Evolutionary conservation across 345 rosid genomes (phyloP), one percentile per base, ranked within the genome.

Genomic region (Carallia pectinifolia): DNA sequence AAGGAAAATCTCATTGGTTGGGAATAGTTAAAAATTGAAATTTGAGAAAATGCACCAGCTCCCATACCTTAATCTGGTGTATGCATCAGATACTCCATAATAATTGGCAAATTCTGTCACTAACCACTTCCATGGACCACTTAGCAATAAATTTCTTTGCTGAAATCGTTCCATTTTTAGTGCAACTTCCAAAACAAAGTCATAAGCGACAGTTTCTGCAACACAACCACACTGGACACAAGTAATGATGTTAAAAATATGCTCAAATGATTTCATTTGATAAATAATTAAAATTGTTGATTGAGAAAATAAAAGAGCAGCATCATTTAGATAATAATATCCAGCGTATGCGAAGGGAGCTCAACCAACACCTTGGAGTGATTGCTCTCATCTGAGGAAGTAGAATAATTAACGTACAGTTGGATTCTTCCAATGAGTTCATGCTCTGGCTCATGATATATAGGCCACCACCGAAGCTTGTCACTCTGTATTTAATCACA

Each of bases 111-210:
- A 75, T 38, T 75, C 79, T 56, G 65, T 58, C 66, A 75, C 79
- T 53, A 75, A 30, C 79, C 79, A 75, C 50, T 75, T 75, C 79
- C 79, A 75, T 6, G 73, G 70, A n/a, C 74, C 79, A 75, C 64
- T 61, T 37, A 75, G 65, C 53, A 64, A 38, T 50, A 75, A 65
- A 27, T 38, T 69, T 64, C 74, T 64, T 59, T 69, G 74, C 65
- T 58, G 79, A 75, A 75, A 75, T 7, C 52, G 50, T 64, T 69
- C 74, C 39, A 64, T 69, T 69, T 68, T 75, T 70, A 75, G 70
- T 12, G 79, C 79, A 69, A 64, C 70, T 75, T 75, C 79, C 66
- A 75, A 53, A 50, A 69, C 74, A 69, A 75, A 75, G 64, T 75
- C 79, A 59, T 75, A 69, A 13, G 79, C 74, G 0, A 75, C 79